Evolutionary conservation across 768 basidiomycete species (phyloP).

Genomic region (Mrakia hoshinonis): DNA sequence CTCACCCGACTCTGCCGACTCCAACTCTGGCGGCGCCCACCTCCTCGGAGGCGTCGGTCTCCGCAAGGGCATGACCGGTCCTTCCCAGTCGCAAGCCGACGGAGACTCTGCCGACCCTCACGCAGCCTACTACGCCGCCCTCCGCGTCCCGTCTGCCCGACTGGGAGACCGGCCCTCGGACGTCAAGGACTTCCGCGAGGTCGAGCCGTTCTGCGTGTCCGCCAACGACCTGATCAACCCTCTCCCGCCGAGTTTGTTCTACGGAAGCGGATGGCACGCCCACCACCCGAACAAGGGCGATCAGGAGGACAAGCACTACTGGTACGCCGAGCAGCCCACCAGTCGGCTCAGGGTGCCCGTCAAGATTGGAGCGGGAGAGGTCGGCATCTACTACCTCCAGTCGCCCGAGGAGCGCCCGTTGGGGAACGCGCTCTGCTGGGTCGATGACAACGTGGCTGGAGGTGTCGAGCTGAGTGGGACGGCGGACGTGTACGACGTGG

Average conservation of each 20-base stretch:
- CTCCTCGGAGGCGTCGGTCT: conserved; percentile 79
- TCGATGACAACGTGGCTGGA: conserved; percentile 85
- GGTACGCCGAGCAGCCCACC: conserved; percentile 78
- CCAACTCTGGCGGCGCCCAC: conserved; percentile 46
- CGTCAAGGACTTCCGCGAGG: conserved; percentile 60
- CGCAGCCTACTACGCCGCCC: conserved; percentile 39
- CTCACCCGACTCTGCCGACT: conserved; percentile 41
- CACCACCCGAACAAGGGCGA: conserved; percentile 56
- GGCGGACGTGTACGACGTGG: conserved; percentile 54
- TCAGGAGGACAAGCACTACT: conserved; percentile 67
- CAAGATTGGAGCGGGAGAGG: conserved; percentile 75
- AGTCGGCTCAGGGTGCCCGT: conserved; percentile 75
- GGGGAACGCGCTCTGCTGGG: conserved; percentile 83
- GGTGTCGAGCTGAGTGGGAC: conserved; percentile 69
- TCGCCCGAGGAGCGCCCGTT: conserved; percentile 52
- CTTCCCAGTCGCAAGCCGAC: conserved; percentile 28
- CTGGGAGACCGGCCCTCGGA: conserved; percentile 52
- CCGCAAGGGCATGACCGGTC: conserved; percentile 56
- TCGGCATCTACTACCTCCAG: conserved; percentile 73
- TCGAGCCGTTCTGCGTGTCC: conserved; percentile 81
- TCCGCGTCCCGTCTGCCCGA: conserved; percentile 60
- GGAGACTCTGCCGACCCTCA: conserved; percentile 35
- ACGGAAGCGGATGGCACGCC: conserved; percentile 81
- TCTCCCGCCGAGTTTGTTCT: conserved; percentile 84
- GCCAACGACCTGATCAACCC: conserved; percentile 99